Conservation (phyloP, 257 asterid species). For the Apocynum venetum region DNA sequence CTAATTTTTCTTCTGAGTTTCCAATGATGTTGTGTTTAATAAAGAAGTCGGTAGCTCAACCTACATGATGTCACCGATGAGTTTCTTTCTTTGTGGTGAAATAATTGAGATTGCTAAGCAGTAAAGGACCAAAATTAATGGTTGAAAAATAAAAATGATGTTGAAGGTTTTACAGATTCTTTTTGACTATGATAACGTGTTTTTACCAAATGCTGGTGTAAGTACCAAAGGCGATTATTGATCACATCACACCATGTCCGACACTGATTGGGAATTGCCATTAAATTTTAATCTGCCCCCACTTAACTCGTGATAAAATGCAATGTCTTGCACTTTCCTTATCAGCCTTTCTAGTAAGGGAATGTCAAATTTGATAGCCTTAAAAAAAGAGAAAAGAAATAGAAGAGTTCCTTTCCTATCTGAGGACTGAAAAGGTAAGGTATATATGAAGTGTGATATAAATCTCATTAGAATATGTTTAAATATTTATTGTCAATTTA, state of each 20-base stretch:
- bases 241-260: not conserved
- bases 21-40: not conserved
- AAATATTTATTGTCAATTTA: too few species aligned
- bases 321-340: too few species aligned
- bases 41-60: not conserved
- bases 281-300: not conserved
- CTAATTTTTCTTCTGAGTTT: not conserved
- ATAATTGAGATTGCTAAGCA: conserved; percentile 5
- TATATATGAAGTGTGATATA: not conserved
- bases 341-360: not conserved
- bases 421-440: not conserved
- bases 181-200: not conserved
- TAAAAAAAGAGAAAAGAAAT: too few species aligned
- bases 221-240: conserved; percentile 3
- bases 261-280: not conserved
- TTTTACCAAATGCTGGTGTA: not conserved
- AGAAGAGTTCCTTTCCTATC: too few species aligned
- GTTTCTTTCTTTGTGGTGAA: not conserved
- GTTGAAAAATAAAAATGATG: not conserved
- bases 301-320: not conserved
- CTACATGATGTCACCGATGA: not conserved
- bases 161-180: not conserved
- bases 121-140: not conserved
- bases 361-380: not conserved
- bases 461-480: too few species aligned